Evolutionary conservation across 2,329 filamentous ascomycete genomes (phyloP), one percentile per base, ranked within the genome.

Genomic region (Pseudocercospora fijiensis): DNA sequence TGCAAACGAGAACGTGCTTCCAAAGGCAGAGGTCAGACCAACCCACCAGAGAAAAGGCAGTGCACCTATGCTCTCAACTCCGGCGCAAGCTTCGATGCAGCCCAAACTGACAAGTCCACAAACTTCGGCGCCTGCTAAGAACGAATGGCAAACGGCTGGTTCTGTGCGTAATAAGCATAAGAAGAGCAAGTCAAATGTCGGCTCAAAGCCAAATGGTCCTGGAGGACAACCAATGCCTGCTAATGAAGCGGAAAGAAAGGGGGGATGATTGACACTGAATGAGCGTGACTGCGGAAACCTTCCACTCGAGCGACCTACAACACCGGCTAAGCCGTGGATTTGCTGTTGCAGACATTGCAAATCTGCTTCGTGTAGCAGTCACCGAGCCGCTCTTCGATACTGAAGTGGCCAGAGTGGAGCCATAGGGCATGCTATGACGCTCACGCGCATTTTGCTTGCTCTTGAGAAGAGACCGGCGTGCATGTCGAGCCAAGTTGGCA

Each of bases 201-300:
- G 62, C 22, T 11, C 61, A 6, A 65, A 62, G 2, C 27, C 62
- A 1, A 68, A 67, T 28, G 66, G 64, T n/a, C 57, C 58, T 20
- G 60, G 63, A 41, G 70, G 79, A 7, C 79, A 82, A 69, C 74
- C 78, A 3, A 63, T 81, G 58, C 80, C 80, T 16, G 74, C 72
- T 1, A 80, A 80, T 67, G 76, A 78, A 52, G 75, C 75, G 33
- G 80, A 82, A 58, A 74, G 80, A 37, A 82, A 82, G 64, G 80
- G 80, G 11, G 80, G 80, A 56, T 72, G 66, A 24, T 24, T 6
- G 3, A 20, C 45, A 51, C 6, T 24, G 9, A n/a, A 8, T 51
- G 20, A 8, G 5, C 18, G 4, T 22, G 20, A 5, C 2, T 20
- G 18, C 37, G 37, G 4, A 6, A 37, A n/a, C 9, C 5, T 37